Conservation (phyloP, 768 basidiomycete genomes). For the Botryobasidium botryosum region DNA sequence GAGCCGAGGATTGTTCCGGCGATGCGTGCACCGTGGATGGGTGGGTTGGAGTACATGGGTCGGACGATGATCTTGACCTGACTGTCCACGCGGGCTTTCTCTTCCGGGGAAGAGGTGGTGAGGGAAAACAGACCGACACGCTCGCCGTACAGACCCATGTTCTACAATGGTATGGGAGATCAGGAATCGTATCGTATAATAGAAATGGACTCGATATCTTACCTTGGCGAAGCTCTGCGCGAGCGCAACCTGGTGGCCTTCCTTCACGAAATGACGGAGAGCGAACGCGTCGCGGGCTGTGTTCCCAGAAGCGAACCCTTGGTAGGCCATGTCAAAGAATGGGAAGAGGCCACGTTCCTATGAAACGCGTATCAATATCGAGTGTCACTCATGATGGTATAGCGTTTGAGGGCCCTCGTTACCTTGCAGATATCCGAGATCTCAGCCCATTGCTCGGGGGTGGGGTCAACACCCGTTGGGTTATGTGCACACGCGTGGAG, state of each 20-base stretch:
- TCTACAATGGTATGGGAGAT: constrained; percentile 22
- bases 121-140: constrained; percentile 95
- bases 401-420: not conserved
- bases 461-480: constrained; percentile 82
- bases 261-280: constrained; percentile 78
- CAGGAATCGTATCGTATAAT: not conserved
- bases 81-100: constrained; percentile 76
- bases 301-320: constrained; percentile 93
- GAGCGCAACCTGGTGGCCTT: constrained; percentile 81
- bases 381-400: not conserved
- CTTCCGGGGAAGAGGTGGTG: constrained; percentile 45
- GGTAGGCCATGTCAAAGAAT: constrained; percentile 99
- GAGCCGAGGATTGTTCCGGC: constrained; percentile 70
- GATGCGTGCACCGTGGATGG: constrained; percentile 74
- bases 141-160: constrained; percentile 98
- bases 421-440: constrained; percentile 68
- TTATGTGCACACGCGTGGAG: constrained; percentile 98
- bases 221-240: constrained; percentile 90
- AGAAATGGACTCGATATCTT: not conserved
- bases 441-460: constrained; percentile 79
- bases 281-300: constrained; percentile 87
- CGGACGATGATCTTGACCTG: constrained; percentile 92
- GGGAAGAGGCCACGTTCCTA: constrained; percentile 79
- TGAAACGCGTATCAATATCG: not conserved
- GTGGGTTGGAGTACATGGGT: constrained; percentile 97